These are phyloP conservation scores for Fusarium palustre DNA, from an alignment of 2,329 filamentous ascomycete species.

Conservation along the genomic window DNA sequence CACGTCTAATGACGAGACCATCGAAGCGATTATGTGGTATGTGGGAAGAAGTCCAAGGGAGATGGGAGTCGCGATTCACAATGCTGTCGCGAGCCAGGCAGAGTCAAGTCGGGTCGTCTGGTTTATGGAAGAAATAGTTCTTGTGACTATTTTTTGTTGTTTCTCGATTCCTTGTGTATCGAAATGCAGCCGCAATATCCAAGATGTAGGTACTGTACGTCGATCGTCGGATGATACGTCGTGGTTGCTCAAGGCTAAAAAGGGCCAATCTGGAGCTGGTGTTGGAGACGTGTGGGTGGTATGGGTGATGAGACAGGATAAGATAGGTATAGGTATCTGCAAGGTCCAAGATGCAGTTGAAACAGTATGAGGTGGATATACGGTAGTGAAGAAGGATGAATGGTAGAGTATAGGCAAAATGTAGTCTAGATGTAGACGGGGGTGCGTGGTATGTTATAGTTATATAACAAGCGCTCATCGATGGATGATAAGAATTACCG, in stretches of 20 bases:
- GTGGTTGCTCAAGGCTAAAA: constrained; percentile 30
- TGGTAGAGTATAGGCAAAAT: neutral
- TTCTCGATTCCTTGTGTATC: constrained; percentile 16
- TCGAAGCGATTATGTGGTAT: constrained; percentile 43
- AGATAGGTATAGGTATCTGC: constrained; percentile 16
- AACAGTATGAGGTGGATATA: neutral
- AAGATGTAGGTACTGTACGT: constrained; percentile 33
- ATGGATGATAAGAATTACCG: constrained; percentile 17
- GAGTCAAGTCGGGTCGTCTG: neutral
- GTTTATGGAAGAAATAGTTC: constrained; percentile 8
- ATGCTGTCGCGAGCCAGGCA: constrained; percentile 26
- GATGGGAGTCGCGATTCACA: constrained; percentile 11
- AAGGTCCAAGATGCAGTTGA: constrained; percentile 23
- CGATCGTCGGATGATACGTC: constrained; percentile 29
- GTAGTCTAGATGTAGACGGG: constrained; percentile 6
- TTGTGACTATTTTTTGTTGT: constrained; percentile 3
- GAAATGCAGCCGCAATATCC: constrained; percentile 18
- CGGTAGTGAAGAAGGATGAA: constrained; percentile 1
- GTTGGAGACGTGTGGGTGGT: constrained; percentile 41
- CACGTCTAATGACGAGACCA: constrained; percentile 51
- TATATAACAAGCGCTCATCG: constrained; percentile 20
- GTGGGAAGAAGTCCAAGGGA: constrained; percentile 1
- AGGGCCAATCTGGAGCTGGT: constrained; percentile 41
- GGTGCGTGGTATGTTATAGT: constrained; percentile 21
- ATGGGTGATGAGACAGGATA: constrained; percentile 2